phyloP scores from a whole-genome alignment of 129 eudicot species.

The Oenanthe sinensis region DNA sequence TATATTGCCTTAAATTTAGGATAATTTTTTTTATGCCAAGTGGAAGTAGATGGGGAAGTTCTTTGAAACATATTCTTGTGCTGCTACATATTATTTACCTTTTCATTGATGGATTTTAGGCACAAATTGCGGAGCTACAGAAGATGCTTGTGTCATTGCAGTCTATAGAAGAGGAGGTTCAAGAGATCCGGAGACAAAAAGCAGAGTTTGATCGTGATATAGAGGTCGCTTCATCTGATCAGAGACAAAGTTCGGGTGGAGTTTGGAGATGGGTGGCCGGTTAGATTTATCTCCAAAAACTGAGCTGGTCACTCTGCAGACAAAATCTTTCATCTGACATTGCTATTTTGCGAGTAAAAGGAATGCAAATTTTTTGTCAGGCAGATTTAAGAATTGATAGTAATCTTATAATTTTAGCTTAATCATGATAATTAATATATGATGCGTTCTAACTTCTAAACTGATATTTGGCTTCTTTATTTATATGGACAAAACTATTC shows the following conservation, averaged over 20 bases:
- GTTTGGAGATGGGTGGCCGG: conserved; percentile 75
- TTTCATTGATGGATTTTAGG: conserved; percentile 33
- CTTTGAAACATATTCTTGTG: background rate
- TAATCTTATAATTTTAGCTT: background rate
- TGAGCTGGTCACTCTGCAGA: background rate
- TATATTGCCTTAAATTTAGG: conserved; percentile 7
- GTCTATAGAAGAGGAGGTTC: conserved; percentile 79
- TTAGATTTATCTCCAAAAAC: background rate
- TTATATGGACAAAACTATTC: background rate
- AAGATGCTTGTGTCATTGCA: conserved; percentile 64
- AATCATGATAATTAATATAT: background rate
- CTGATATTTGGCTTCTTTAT: background rate
- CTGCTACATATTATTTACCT: background rate
- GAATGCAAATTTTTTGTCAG: background rate
- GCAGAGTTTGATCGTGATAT: conserved; percentile 64
- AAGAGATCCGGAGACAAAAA: conserved; percentile 56
- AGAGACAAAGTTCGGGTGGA: conserved; percentile 71
- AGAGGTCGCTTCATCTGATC: conserved; percentile 45
- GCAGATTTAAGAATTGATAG: background rate
- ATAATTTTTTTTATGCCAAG: conserved; percentile 7
- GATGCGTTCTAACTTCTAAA: background rate
- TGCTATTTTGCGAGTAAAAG: background rate
- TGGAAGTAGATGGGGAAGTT: conserved; percentile 7
- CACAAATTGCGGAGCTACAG: conserved; percentile 71
- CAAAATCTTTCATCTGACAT: background rate